Percentiles rank a stretch among this genome's conserved stretches.
Conservation (phyloP, 1,284 basidiomycete species). For the Fomes fomentarius region DNA sequence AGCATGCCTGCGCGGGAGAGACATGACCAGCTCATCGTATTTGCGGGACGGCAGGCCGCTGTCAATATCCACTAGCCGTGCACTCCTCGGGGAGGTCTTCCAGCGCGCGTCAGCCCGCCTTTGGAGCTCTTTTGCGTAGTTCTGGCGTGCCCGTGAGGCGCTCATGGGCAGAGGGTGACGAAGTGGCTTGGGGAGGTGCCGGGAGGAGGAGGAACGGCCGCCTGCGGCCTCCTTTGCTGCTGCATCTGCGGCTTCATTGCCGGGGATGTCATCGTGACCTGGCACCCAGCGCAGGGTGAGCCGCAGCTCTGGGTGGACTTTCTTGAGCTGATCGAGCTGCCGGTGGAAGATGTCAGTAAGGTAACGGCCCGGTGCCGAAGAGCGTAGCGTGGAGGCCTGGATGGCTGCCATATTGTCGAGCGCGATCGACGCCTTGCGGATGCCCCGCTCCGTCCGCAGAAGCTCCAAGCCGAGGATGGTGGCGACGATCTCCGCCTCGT, state of each 20-base stretch:
- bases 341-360: conserved; percentile 23
- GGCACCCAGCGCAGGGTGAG: conserved; percentile 17
- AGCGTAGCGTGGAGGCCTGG: conserved; percentile 1
- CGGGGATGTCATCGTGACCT: conserved; percentile 18
- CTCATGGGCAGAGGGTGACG: conserved; percentile 16
- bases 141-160: conserved; percentile 6
- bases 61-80: too few species aligned
- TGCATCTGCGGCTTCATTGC: conserved; percentile 24
- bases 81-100: too few species aligned
- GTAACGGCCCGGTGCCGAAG: conserved; percentile 21
- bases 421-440: neutral
- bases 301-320: neutral
- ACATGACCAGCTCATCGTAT: neutral
- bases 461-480: neutral
- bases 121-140: neutral
- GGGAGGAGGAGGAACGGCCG: neutral
- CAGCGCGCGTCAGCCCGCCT: neutral
- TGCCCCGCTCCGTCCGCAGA: neutral
- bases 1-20: conserved; percentile 16
- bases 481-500: neutral
- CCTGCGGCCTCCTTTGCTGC: conserved; percentile 21
- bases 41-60: too few species aligned
- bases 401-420: conserved; percentile 28
- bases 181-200: conserved; percentile 9
- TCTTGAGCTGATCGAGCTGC: neutral